Evolutionary conservation across 768 basidiomycete genomes (phyloP).

Genomic region (Phylloporus arenicola): DNA sequence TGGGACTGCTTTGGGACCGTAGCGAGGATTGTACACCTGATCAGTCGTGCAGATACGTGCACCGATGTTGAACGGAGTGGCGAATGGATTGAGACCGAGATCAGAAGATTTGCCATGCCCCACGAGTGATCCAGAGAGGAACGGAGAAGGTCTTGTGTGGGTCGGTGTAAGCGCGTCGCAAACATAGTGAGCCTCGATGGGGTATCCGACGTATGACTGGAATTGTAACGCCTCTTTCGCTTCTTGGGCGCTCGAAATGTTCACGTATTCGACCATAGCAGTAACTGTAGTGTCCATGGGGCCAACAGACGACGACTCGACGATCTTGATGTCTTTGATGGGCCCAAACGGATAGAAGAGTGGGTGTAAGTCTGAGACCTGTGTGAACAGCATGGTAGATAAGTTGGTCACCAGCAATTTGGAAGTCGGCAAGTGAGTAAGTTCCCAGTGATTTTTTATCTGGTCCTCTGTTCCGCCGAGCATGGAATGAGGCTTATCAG

Average conservation of each 20-base stretch:
- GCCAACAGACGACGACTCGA: slow-evolving; percentile 34
- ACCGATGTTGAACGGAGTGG: slow-evolving; percentile 25
- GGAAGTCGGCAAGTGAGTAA: slow-evolving; percentile 38
- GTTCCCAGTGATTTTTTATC: slow-evolving; percentile 27
- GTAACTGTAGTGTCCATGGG: slow-evolving; percentile 39
- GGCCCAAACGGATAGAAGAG: slow-evolving; percentile 68
- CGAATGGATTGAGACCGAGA: slow-evolving; percentile 30
- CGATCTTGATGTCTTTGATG: slow-evolving; percentile 55
- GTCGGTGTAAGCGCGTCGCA: slow-evolving; percentile 13
- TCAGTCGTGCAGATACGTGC: slow-evolving; percentile 4
- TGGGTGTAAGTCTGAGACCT: slow-evolving; percentile 63
- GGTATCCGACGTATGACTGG: slow-evolving; percentile 53
- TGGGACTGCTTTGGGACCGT: slow-evolving; percentile 1
- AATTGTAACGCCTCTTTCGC: slow-evolving; percentile 57
- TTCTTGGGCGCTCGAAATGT: slow-evolving; percentile 51
- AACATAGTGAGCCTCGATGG: slow-evolving; percentile 36
- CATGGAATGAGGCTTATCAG: slow-evolving; percentile 22
- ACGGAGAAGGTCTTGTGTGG: slow-evolving; percentile 4
- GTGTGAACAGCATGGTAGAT: slow-evolving; percentile 61
- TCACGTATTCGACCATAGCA: slow-evolving; percentile 60
- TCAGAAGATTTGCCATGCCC: slow-evolving; percentile 17
- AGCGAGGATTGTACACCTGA: slow-evolving; percentile 5
- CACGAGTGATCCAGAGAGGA: slow-evolving; percentile 6
- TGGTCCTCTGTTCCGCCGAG: slow-evolving; percentile 29
- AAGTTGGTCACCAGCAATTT: slow-evolving; percentile 61